Conservation (phyloP, 2,329 filamentous ascomycete species). For the Dothideomycetidae sp. region DNA sequence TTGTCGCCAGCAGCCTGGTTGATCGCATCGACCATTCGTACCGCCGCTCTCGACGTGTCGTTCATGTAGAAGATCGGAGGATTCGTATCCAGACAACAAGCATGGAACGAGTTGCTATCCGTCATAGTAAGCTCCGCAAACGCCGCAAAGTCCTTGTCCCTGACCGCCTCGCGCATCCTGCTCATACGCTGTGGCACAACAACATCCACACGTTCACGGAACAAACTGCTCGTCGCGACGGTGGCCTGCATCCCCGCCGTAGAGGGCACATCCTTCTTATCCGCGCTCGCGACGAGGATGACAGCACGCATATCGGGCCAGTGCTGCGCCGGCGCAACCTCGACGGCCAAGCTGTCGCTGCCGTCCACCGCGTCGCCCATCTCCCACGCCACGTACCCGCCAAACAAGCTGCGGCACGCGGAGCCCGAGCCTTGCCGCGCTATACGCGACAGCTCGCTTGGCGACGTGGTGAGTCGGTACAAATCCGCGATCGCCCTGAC, state of each 20-base stretch:
- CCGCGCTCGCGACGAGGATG: conserved; percentile 79
- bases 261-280: conserved; percentile 89
- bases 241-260: conserved; percentile 96
- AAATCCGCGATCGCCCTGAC: conserved; percentile 82
- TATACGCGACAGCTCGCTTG: conserved; percentile 73
- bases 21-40: conserved; percentile 77
- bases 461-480: conserved; percentile 68
- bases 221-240: conserved; percentile 78
- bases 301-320: conserved; percentile 93
- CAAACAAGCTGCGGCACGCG: conserved; percentile 83
- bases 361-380: conserved; percentile 64
- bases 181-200: conserved; percentile 76
- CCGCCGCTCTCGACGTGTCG: conserved; percentile 75
- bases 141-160: conserved; percentile 61
- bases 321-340: conserved; percentile 76
- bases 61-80: conserved; percentile 99
- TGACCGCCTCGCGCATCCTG: conserved; percentile 70
- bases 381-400: conserved; percentile 92
- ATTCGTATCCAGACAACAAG: conserved; percentile 84
- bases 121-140: conserved; percentile 91
- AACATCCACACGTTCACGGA: conserved; percentile 56
- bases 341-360: conserved; percentile 71
- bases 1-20: conserved; percentile 65
- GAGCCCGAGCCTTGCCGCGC: conserved; percentile 90
- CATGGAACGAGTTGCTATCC: conserved; percentile 95